A percentile compares a stretch with the other conserved stretches of the same genome.
These are phyloP conservation scores for Fonsecaea pugnacius DNA, from an alignment of 2,329 filamentous ascomycete genomes.

Conservation along the genomic window DNA sequence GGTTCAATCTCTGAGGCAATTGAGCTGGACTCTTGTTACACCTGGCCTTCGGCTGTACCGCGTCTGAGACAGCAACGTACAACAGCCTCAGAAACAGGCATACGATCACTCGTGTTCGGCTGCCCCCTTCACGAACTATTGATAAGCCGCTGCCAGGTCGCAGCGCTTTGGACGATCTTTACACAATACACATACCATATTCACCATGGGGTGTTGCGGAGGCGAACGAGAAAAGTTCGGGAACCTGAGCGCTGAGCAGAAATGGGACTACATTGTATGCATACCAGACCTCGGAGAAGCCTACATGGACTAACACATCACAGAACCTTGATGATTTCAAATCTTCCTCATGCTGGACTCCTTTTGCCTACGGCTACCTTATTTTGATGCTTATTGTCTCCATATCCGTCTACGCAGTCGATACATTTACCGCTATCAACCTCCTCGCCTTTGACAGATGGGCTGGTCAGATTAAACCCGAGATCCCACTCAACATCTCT, in stretches of 20 bases:
- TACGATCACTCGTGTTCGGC: constrained; percentile 20
- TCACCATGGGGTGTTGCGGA: constrained; percentile 69
- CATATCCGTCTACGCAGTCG: constrained; percentile 81
- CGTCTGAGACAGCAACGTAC: constrained; percentile 9
- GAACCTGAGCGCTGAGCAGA: constrained; percentile 77
- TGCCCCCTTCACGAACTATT: constrained; percentile 18
- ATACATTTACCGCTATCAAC: constrained; percentile 92
- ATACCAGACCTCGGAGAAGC: background rate
- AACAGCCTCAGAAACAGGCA: background rate
- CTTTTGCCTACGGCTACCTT: constrained; percentile 81
- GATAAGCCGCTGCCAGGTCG: constrained; percentile 33
- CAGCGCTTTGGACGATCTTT: constrained; percentile 24
- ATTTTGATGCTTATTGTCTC: constrained; percentile 80
- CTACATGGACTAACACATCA: constrained; percentile 25
- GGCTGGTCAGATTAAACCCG: constrained; percentile 80
- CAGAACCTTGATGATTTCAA: constrained; percentile 76
- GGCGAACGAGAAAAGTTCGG: constrained; percentile 63
- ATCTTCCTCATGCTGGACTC: constrained; percentile 74
- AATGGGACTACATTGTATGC: constrained; percentile 91
- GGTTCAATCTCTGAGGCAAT: constrained; percentile 23
- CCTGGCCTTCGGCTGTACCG: constrained; percentile 36
- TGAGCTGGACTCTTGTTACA: constrained; percentile 38
- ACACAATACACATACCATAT: constrained; percentile 5
- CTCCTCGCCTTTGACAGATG: constrained; percentile 86
- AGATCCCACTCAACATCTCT: constrained; percentile 74